These are phyloP conservation scores for Sicyos edulis DNA, from an alignment of 306 rosid species.

Conservation along the genomic window DNA sequence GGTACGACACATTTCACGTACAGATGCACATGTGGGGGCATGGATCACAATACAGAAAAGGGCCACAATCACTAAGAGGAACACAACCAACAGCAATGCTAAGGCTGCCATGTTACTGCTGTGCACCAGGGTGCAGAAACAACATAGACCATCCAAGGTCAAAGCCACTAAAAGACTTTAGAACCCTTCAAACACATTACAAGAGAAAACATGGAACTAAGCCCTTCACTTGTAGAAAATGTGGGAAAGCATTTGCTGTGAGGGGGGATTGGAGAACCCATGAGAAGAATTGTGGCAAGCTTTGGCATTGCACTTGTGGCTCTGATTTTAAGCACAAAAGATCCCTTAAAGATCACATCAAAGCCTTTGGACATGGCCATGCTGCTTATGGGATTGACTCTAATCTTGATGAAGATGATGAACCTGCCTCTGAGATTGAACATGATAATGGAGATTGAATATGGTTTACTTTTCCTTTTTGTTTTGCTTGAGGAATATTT, in stretches of 20 bases:
- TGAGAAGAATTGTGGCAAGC: slow-evolving; percentile 97
- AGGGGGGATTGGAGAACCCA: slow-evolving; percentile 97
- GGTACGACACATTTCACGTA: too few species aligned
- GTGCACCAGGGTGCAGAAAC: slow-evolving; percentile 79
- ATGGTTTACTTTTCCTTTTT: too few species aligned
- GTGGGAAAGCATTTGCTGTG: slow-evolving; percentile 90
- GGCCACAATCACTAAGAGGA: slow-evolving; percentile 85
- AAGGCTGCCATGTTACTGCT: slow-evolving; percentile 84
- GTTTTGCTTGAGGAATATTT: not conserved
- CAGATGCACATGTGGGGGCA: slow-evolving; percentile 95
- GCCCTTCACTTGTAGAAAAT: slow-evolving; percentile 79
- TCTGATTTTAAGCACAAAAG: slow-evolving; percentile 92
- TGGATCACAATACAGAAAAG: slow-evolving; percentile 91
- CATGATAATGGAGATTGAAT: slow-evolving; percentile 27
- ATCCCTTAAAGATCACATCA: slow-evolving; percentile 81
- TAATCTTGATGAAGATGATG: slow-evolving; percentile 48
- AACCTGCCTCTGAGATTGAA: slow-evolving; percentile 58
- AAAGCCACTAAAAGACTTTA: slow-evolving; percentile 75
- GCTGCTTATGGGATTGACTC: slow-evolving; percentile 60
- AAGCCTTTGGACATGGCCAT: slow-evolving; percentile 81
- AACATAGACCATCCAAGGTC: slow-evolving; percentile 91
- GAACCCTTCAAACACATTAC: slow-evolving; percentile 93
- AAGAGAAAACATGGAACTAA: slow-evolving; percentile 88
- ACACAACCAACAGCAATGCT: slow-evolving; percentile 95
- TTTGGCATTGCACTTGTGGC: slow-evolving; percentile 93